Evolutionary conservation across 176 grass and related monocot species (phyloP).

Genomic region (Echinochloa phyllopogon): DNA sequence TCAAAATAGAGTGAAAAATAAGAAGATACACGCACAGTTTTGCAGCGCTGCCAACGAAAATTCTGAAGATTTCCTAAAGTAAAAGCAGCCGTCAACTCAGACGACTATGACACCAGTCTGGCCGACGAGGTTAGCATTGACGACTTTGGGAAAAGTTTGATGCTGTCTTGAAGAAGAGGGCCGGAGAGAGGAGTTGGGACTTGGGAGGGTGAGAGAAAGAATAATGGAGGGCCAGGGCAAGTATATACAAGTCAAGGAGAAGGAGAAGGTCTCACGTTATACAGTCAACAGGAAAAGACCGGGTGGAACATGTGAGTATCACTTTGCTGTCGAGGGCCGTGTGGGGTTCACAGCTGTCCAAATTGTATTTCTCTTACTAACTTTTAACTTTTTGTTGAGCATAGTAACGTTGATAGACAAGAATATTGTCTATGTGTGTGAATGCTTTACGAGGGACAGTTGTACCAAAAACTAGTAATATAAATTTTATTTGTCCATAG

Average conservation of each 20-base stretch:
- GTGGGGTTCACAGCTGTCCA: not conserved
- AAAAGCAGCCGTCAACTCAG: not conserved
- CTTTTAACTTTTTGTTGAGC: not conserved
- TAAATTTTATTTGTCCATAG: not conserved
- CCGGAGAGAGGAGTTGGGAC: too few species aligned
- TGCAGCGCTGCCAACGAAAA: not conserved
- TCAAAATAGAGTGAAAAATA: not conserved
- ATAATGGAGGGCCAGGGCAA: not conserved
- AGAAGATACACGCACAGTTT: not conserved
- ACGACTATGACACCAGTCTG: not conserved
- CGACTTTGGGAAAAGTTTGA: not conserved
- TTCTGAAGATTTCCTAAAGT: not conserved
- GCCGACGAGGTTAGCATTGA: not conserved
- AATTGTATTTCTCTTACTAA: not conserved
- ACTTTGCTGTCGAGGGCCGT: not conserved
- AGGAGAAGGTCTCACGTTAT: too few species aligned
- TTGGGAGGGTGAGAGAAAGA: not conserved
- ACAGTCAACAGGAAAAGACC: not conserved
- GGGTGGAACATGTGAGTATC: not conserved
- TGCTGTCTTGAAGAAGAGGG: not conserved
- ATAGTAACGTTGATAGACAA: not conserved
- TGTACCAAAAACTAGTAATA: not conserved
- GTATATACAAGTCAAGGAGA: not conserved
- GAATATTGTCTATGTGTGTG: not conserved
- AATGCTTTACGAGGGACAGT: not conserved